Evolutionary conservation across 1,284 basidiomycete genomes (phyloP).

Genomic region (Puccinia hordei): DNA sequence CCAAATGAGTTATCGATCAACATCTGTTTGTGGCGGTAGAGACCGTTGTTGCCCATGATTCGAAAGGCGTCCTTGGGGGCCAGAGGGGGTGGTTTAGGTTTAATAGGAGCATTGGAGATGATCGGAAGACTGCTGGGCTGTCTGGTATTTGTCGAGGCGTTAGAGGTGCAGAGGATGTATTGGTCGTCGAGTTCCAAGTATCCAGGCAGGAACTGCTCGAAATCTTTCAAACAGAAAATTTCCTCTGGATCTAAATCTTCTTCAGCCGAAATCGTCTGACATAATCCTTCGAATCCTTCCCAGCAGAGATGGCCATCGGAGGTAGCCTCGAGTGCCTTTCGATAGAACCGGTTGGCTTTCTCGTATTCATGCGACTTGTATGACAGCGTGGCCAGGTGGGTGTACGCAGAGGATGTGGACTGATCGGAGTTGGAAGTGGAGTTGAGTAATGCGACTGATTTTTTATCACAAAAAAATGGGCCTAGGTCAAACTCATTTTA

Average conservation of each 20-base stretch:
- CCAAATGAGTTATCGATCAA: conserved; percentile 43
- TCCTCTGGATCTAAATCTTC: conserved; percentile 20
- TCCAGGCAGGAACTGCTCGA: conserved; percentile 29
- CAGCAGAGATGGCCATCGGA: conserved; percentile 50
- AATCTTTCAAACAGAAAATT: neutral
- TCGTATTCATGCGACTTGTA: conserved; percentile 49
- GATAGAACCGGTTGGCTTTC: conserved; percentile 40
- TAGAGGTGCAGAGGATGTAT: conserved; percentile 23
- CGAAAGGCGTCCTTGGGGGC: conserved; percentile 44
- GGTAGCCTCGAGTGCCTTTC: conserved; percentile 29
- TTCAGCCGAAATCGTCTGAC: conserved; percentile 33
- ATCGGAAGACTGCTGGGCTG: conserved; percentile 1
- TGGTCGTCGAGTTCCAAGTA: conserved; percentile 47
- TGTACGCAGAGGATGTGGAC: conserved; percentile 34
- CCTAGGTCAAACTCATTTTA: neutral
- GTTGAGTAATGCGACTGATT: conserved; percentile 6
- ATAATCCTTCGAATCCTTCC: conserved; percentile 50
- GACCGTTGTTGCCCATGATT: conserved; percentile 35
- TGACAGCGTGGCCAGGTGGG: conserved; percentile 32
- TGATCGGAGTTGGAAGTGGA: conserved; percentile 21
- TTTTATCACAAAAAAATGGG: neutral
- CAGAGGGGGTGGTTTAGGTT: conserved; percentile 20
- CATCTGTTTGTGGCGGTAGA: conserved; percentile 28
- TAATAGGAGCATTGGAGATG: conserved; percentile 32
- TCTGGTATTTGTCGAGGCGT: neutral